Conservation (phyloP, 1,284 basidiomycete species). For the Cryptococcus deneoformans region DNA sequence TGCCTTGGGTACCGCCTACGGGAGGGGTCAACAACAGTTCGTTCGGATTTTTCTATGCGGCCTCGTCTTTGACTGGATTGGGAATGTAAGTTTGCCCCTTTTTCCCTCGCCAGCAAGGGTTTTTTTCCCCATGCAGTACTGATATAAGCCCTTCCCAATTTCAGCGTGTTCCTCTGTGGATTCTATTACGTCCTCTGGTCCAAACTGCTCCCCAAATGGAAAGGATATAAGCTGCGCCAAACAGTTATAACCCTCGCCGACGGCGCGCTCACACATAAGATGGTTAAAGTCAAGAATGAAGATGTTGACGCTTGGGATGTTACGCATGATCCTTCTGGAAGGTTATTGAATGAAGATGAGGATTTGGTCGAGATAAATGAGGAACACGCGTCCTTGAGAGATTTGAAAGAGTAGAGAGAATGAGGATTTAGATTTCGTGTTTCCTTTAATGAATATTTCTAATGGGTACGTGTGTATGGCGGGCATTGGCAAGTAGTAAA, state of each 20-base stretch:
- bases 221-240: constrained; percentile 43
- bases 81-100: constrained; percentile 27
- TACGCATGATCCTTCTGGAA: constrained; percentile 15
- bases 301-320: constrained; percentile 22
- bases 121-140: background rate
- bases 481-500: too few relatives aligned
- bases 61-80: constrained; percentile 35
- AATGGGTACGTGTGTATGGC: too few relatives aligned
- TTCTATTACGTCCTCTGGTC: constrained; percentile 49
- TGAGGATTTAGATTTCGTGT: too few relatives aligned
- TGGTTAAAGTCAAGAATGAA: constrained; percentile 18
- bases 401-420: too few relatives aligned
- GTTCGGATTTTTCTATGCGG: constrained; percentile 49
- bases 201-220: constrained; percentile 35
- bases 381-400: too few relatives aligned
- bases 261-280: constrained; percentile 27
- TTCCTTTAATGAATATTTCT: too few relatives aligned
- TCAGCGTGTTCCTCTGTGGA: constrained; percentile 29
- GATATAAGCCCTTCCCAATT: too few relatives aligned
- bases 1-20: constrained; percentile 53
- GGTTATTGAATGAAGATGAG: background rate
- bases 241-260: constrained; percentile 33
- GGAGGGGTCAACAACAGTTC: constrained; percentile 28
- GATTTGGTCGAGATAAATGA: background rate
- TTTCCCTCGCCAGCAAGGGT: background rate